Evolutionary conservation across 202 grass and related monocot genomes (phyloP), one percentile per base, ranked within the genome.

Genomic region (Dendrocalamus latiflorus): DNA sequence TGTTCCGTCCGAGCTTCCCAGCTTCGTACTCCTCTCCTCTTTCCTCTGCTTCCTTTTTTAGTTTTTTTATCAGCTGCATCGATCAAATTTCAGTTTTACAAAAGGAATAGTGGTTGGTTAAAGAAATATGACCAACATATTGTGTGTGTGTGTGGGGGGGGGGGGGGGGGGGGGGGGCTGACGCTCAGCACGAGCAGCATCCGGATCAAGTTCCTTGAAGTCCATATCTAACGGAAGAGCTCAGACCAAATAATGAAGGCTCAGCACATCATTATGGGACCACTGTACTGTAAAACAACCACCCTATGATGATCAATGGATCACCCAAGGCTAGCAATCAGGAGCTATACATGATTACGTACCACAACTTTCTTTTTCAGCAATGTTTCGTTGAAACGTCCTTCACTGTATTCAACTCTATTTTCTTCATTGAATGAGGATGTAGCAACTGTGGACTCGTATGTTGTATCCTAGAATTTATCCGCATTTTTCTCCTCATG

Each of bases 401-500:
- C 91, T 91, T 95, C 71, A 56, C 89, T 98, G 75, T 93, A 90
- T 77, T 93, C 77, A 54, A 95, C 77, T 89, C 85, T 93, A 26
- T 91, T 98, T 89, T 90, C 85, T 81, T 98, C 91, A 42, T 91
- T 77, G 67, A 91, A 85, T 12, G 68, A 44, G 66, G 68, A 61
- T 28, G 43, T 37, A 44, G 91, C 87, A 66, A 93, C 77, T 57
- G 83, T 91, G 65, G 91, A 87, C 65, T 98, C 95, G 61, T 94
- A 98, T 50, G 85, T 86, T 41, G 67, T 90, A 83, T 91, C 89
- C 83, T 83, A 91, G 79, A 86, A 95, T 73, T 93, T 91, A 64
- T 98, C 95, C 70, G 91, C 93, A 90, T 98, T 95, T 85, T 95
- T 87, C 43, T 98, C 93, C 83, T 98, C 95, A 8, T 95, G 84